Base-by-base conservation (phyloP, 139 green algal genomes). In the Trebouxia sp. region DNA sequence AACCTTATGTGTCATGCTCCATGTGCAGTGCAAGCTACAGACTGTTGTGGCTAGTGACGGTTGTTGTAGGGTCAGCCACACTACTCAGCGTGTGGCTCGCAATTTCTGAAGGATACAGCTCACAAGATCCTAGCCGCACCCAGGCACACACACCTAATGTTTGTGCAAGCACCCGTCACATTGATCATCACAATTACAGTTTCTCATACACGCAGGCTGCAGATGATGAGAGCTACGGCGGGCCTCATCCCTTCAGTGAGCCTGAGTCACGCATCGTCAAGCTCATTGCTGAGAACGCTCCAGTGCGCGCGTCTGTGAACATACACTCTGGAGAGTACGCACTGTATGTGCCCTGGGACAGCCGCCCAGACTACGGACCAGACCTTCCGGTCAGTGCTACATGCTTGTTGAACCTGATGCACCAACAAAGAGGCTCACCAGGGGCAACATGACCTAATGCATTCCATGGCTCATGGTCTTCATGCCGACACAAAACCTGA, bases 391-490 rank as follows among this genome's bases (percentile, higher is more conserved):
- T 91, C 32, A 78, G 86, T 48, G n/a, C n/a, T n/a, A n/a, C n/a
- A n/a, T n/a, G n/a, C 67, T 62, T 62, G 35, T 47, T 74, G 58
- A 30, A 32, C 22, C 45, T 32, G 22, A 39, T 58, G 24, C 22
- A 70, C 41, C 35, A 42, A 32, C 11, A n/a, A 24, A 28, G 6
- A 11, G 39, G 7, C 70, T 65, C 48, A 74, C 89, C 91, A 1
- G 98, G 87, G n/a, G 89, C 86, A 42, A 95, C 95, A 5, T 85
- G 65, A 9, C 87, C 85, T 28, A 98, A 72, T 17, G 89, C 89
- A 50, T 93, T 83, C 90, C 92, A 96, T 67, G 97, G 83, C 75
- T 55, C 30, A 0, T 37, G 62, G 58, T 95, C 92, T 6, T 76
- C 41, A 75, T 90, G 85, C 7, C 55, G 12, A 55, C 83, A n/a